phyloP scores from a whole-genome alignment of 345 rosid genomes.

The Eucalyptus pumila region DNA sequence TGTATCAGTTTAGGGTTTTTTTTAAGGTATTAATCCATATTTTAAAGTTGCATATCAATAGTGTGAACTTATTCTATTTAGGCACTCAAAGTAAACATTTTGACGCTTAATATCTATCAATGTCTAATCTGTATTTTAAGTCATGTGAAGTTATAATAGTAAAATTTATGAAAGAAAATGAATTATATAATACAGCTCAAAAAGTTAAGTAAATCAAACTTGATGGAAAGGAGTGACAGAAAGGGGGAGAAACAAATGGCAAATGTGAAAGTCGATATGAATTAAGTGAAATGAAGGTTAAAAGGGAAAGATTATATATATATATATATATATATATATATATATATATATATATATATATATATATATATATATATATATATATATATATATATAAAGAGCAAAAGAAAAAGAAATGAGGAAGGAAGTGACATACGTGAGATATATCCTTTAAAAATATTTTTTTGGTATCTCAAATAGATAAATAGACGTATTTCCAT shows the following conservation, averaged over 20 bases:
- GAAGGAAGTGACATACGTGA: not conserved
- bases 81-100: not conserved
- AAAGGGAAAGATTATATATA: not conserved
- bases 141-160: not conserved
- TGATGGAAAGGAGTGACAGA: not conserved
- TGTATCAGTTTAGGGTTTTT: no score
- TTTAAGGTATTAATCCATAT: no score
- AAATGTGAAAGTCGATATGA: not conserved
- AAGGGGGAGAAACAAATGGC: not conserved
- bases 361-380: no score
- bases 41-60: not conserved
- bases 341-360: no score
- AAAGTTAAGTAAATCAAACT: not conserved
- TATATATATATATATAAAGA: rapidly evolving
- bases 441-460: not conserved
- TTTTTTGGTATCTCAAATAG: not conserved
- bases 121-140: not conserved
- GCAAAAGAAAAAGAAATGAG: not conserved
- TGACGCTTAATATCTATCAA: not conserved
- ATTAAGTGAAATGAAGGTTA: not conserved
- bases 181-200: not conserved
- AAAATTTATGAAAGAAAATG: not conserved
- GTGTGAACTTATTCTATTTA: not conserved
- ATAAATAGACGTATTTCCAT: not conserved
- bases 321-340: no score